Percentiles rank a stretch among this genome's conserved stretches.
Evolutionary conservation across 2,329 filamentous ascomycete species (phyloP).

Genomic region (Stemphylium lycopersici): DNA sequence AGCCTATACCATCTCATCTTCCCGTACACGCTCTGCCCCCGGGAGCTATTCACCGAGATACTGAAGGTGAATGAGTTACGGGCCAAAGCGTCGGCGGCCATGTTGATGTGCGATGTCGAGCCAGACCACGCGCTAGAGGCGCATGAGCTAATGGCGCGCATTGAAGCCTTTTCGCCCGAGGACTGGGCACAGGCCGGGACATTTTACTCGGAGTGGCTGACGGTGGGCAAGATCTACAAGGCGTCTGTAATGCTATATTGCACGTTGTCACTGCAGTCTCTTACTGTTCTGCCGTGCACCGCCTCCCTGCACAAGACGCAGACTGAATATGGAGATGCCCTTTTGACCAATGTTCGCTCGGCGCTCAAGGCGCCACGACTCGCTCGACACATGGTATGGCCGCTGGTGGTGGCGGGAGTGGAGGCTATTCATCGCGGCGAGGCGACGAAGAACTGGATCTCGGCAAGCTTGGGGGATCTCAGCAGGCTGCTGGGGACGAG

Average conservation of each 20-base stretch:
- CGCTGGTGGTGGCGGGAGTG: constrained; percentile 35
- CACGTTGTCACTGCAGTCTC: constrained; percentile 34
- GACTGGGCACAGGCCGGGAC: constrained; percentile 38
- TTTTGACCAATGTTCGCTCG: constrained; percentile 15
- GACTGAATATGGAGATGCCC: constrained; percentile 16
- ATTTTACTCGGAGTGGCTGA: constrained; percentile 28
- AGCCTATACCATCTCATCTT: constrained; percentile 36
- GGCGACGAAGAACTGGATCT: constrained; percentile 27
- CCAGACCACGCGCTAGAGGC: constrained; percentile 20
- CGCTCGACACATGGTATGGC: constrained; percentile 31
- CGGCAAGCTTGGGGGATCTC: constrained; percentile 18
- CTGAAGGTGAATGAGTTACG: constrained; percentile 36
- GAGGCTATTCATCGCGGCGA: constrained; percentile 30
- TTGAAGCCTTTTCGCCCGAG: constrained; percentile 29
- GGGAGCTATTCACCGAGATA: constrained; percentile 29
- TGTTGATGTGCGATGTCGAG: constrained; percentile 14
- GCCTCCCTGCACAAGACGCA: constrained; percentile 26
- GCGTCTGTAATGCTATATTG: constrained; percentile 35
- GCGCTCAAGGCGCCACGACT: constrained; percentile 15
- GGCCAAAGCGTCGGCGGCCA: constrained; percentile 13
- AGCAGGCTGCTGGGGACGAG: constrained; percentile 29
- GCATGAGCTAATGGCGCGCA: constrained; percentile 25
- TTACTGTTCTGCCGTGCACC: constrained; percentile 25
- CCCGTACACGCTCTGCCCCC: constrained; percentile 36
- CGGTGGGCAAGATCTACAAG: constrained; percentile 33